These are phyloP conservation scores for Sugiyamaella valdiviana DNA, from an alignment of 805 yeast species.

Conservation along the genomic window DNA sequence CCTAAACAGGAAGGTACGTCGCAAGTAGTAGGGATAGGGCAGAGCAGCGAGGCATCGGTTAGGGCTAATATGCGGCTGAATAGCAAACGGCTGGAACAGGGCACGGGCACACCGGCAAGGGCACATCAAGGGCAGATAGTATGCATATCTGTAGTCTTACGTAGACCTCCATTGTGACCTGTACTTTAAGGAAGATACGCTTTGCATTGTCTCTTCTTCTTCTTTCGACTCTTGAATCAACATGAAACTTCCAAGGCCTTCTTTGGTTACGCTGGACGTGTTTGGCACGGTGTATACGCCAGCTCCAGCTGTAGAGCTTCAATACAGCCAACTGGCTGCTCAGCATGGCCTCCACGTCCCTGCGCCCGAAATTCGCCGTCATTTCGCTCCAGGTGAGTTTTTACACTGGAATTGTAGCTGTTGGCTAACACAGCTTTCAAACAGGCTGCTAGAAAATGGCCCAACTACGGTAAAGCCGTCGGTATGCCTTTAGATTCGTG, in stretches of 20 bases:
- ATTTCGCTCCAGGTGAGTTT: constrained; percentile 12
- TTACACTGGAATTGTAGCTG: neutral
- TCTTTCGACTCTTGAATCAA: too few species aligned
- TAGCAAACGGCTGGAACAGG: too few species aligned
- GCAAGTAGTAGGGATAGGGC: neutral
- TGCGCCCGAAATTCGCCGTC: constrained; percentile 4
- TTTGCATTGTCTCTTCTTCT: too few species aligned
- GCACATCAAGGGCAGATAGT: too few species aligned
- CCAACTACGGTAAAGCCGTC: constrained; percentile 16
- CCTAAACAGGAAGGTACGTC: constrained; percentile 2
- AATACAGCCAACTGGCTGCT: constrained; percentile 13
- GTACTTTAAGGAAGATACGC: too few species aligned
- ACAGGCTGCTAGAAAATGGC: constrained; percentile 11
- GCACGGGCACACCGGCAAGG: too few species aligned
- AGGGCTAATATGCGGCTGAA: neutral
- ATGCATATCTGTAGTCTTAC: too few species aligned
- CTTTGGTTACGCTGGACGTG: constrained; percentile 21
- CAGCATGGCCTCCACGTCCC: constrained; percentile 11
- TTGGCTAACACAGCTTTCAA: constrained; percentile 10
- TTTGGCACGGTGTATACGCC: constrained; percentile 21
- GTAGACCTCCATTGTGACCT: too few species aligned
- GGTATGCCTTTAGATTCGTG: constrained; percentile 13
- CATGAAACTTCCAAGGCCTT: constrained; percentile 10
- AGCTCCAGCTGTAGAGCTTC: constrained; percentile 13
- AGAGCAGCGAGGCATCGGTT: too few species aligned